Base-by-base conservation (phyloP, 495 filamentous ascomycete species). In the Elaphomyces granulatus region DNA sequence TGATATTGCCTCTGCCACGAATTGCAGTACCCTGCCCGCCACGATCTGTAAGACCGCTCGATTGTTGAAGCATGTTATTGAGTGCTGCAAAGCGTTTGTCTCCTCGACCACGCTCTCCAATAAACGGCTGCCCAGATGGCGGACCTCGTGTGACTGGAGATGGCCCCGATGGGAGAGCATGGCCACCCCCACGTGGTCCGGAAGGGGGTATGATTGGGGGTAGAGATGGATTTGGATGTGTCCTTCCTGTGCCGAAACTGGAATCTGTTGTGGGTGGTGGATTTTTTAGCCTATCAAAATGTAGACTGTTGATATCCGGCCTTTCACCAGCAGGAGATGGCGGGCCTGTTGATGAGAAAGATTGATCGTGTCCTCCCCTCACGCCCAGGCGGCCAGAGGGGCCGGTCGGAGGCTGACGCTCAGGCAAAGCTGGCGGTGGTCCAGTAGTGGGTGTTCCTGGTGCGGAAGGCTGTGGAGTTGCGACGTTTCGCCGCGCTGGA, bases 261-360 rank as follows among this genome's bases (percentile, higher is more conserved):
- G 49, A 33, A 14, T 55, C 41, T 8, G 44, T 12, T 23, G 52
- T n/a, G 37, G 54, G 47, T 39, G 53, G 40, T 32, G 59, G 9
- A 37, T 45, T 51, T 40, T 60, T 66, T 8, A 71, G 50, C 23
- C 69, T 60, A 42, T 73, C 69, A 6, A 67, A 68, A 33, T 72
- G 68, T 15, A 73, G 61, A 4, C 68, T 67, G 3, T 55, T 47
- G 18, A 50, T 49, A 20, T 63, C 56, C 10, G 51, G 40, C 28
- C 44, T 45, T n/a, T 54, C 61, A 3, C 43, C 36, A 16, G 47
- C 36, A 8, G 54, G 50, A 4, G 56, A 45, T 17, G 55, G 34
- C 7, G 56, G 38, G 6, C 36, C 37, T 33, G 55, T 21, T 23
- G 49, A 32, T 6, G 54, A 12, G 23, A 6, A 15, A 32, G 58